phyloP scores from a whole-genome alignment of 2,329 filamentous ascomycete species.

The Trichoderma arundinaceum region DNA sequence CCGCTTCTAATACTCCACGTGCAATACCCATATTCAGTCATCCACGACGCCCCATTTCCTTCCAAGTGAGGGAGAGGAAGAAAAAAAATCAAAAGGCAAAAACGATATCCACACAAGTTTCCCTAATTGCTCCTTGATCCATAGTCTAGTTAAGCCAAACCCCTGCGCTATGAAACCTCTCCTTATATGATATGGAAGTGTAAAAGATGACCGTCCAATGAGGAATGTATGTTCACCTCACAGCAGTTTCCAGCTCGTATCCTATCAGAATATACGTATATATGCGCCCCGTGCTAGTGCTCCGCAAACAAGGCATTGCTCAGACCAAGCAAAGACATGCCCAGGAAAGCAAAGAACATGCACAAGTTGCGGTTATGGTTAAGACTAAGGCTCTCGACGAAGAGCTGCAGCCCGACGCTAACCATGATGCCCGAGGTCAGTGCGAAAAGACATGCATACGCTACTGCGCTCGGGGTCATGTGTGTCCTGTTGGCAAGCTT shows the following conservation, averaged over 20 bases:
- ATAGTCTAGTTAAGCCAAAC: slow-evolving; percentile 32
- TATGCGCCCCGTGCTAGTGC: slow-evolving; percentile 41
- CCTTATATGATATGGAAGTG: neutral
- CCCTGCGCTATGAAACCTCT: neutral
- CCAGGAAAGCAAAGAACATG: slow-evolving; percentile 79
- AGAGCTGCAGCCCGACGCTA: slow-evolving; percentile 86
- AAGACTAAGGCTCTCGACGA: slow-evolving; percentile 82
- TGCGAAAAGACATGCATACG: slow-evolving; percentile 84
- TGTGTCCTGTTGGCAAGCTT: slow-evolving; percentile 64
- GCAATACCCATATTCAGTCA: neutral
- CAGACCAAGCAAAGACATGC: slow-evolving; percentile 85
- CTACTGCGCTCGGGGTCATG: slow-evolving; percentile 58
- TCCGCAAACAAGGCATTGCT: slow-evolving; percentile 81
- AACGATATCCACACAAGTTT: slow-evolving; percentile 36
- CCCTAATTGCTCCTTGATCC: slow-evolving; percentile 33
- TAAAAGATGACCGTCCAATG: neutral
- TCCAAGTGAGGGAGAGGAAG: neutral
- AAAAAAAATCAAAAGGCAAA: neutral
- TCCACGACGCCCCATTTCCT: neutral
- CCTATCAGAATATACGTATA: neutral
- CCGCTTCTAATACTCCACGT: neutral
- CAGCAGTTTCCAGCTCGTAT: neutral
- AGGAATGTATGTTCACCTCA: neutral
- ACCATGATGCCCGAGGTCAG: slow-evolving; percentile 94
- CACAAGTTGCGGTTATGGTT: slow-evolving; percentile 80